Base-by-base conservation (phyloP, 805 yeast genomes). In the Wickerhamomyces canadensis region DNA sequence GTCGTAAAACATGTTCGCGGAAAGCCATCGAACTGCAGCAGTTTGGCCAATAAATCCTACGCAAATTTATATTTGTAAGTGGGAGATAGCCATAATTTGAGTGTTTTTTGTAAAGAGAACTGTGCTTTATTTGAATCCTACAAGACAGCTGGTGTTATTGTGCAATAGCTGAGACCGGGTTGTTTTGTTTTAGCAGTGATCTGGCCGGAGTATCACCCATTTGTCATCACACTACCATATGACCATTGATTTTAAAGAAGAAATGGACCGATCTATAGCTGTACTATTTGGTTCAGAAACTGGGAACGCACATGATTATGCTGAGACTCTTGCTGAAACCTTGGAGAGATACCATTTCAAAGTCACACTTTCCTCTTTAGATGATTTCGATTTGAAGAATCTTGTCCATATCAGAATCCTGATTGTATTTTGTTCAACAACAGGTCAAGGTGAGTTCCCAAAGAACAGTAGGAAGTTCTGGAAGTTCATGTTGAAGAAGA, bases 391-490 rank as follows among this genome's bases (percentile, higher is more conserved):
- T 40, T 57, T 80, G 31, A 71, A 68, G 46, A 67, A 67, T 38
- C 61, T 85, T 34, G 62, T 74, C 5, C 67, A 76, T 4, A 69
- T 77, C 13, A 51, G 62, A 6, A 59, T 61, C 21, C 64, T 76
- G 36, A 65, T 80, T 17, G 67, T 81, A 0, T 56, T 91, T 3
- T 84, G 94, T 55, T 80, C 96, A 1, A 91, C 98, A 0, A 83
- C 95, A 2, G 98, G 98, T 7, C 97, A 91, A 59, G 98, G 98
- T 19, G 96, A 84, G 43, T 60, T 91, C 24, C 98, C 98, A 0
- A 60, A 83, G 29, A 86, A 86, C 54, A 80, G 83, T 1, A 67
- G 68, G 44, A 76, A 73, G 42, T 75, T 91, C 44, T 84, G 96
- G 94, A 69, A 71, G 46, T 77, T 82, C 43, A 58, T 93, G 48